Evolutionary conservation across 345 rosid species (phyloP).

Genomic region (Angophora floribunda): DNA sequence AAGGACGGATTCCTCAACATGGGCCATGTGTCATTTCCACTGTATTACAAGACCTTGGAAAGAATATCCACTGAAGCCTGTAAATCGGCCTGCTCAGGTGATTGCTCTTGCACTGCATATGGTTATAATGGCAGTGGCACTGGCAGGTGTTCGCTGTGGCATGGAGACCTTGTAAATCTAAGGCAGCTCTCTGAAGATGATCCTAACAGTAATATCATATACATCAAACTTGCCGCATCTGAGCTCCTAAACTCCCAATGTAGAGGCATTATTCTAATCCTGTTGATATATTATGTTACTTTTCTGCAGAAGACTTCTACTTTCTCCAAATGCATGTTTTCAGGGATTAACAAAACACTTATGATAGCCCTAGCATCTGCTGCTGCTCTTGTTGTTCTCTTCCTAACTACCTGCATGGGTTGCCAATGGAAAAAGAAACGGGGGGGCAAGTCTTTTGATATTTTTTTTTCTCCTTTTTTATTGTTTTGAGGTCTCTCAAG

Average conservation of each 20-base stretch:
- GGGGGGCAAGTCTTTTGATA: neutral
- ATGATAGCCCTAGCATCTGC: neutral
- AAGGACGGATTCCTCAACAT: slow-evolving; percentile 14
- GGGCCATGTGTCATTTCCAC: slow-evolving; percentile 12
- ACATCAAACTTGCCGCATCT: slow-evolving; percentile 1
- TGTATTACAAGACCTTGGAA: fast-evolving
- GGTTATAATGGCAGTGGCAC: neutral
- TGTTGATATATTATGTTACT: neutral
- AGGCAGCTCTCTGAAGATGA: neutral
- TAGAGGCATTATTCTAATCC: neutral
- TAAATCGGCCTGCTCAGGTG: neutral
- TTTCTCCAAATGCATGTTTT: neutral
- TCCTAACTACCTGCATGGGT: neutral
- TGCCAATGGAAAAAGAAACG: neutral
- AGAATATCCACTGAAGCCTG: neutral
- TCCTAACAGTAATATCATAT: neutral
- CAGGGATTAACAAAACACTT: neutral
- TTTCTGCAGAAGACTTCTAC: neutral
- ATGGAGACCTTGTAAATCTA: neutral
- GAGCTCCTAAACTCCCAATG: neutral
- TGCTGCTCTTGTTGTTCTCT: neutral
- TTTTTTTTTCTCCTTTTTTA: neutral
- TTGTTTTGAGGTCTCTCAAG: neutral
- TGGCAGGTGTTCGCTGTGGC: neutral
- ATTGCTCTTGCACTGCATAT: slow-evolving; percentile 6